Base-by-base conservation (phyloP, 441 rosid species). In the Flueggea neowawraea region DNA sequence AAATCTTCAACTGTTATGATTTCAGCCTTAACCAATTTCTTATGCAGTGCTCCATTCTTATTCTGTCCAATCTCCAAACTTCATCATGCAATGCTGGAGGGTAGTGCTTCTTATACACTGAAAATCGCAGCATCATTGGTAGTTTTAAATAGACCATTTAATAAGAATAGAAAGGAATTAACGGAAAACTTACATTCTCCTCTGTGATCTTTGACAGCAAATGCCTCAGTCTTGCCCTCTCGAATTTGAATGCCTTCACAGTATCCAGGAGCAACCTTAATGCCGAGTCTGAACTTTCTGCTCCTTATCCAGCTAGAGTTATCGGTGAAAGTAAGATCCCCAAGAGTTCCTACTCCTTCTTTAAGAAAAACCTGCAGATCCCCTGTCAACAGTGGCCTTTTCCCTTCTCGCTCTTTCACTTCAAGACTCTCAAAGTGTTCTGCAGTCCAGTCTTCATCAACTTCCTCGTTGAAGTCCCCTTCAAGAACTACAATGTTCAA, bases 301-400 rank as follows among this genome's bases (percentile, higher is more conserved):
- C 99, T 90, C 75, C 97, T 78, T 69, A 95, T 95, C 99, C 99
- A 95, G 73, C 99, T 95, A 22, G 99, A 95, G 78, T 95, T 95
- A 64, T 95, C 99, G 0, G 98, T 92, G 71, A 95, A 95, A 59
- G 84, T 82, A 71, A 95, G 91, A 53, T 90, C 95, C n/a, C 98
- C 99, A n/a, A 95, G 77, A 57, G 92, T 95, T 78, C 99, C 99
- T 22, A 95, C 86, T 6, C 99, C 99, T 70, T 92, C 98, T 76
- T 87, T 90, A 54, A 95, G 95, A 53, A 64, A 57, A 57, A 95
- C 78, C 65, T 81, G 95, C 58, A 90, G 78, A 16, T 95, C 98
- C 60, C 99, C 98, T 0, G 94, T 90, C 73, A 95, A 73, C 47
- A 95, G 76, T 14, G 99, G 99, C 61, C 96, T 81, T 78, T 87